Percentiles rank a stretch among this genome's conserved stretches.
Evolutionary conservation across 108 stramenopile genomes (phyloP).

Genomic region (Epipyxis sp.): DNA sequence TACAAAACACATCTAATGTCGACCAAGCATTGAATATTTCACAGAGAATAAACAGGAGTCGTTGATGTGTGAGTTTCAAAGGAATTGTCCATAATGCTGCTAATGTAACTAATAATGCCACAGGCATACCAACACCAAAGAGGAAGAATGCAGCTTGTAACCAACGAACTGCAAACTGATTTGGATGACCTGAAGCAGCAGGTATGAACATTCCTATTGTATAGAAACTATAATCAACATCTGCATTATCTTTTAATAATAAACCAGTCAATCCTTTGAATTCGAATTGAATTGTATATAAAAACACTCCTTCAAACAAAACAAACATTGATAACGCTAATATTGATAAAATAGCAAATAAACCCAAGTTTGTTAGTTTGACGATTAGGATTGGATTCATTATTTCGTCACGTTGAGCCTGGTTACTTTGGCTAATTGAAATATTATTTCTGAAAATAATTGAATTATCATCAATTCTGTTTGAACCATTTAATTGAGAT

Average conservation of each 20-base stretch:
- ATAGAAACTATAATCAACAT: slow-evolving; percentile 62
- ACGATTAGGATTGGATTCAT: background rate
- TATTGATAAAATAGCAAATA: background rate
- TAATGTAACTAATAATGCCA: slow-evolving; percentile 62
- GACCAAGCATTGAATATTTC: slow-evolving; percentile 63
- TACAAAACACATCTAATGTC: slow-evolving; percentile 21
- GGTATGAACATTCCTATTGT: slow-evolving; percentile 69
- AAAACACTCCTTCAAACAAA: slow-evolving; percentile 47
- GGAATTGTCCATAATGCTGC: slow-evolving; percentile 65
- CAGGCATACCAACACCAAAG: slow-evolving; percentile 74
- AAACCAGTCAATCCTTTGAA: slow-evolving; percentile 76
- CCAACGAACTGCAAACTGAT: slow-evolving; percentile 58
- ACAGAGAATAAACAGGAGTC: slow-evolving; percentile 62
- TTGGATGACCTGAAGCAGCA: slow-evolving; percentile 34
- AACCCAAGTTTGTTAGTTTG: background rate
- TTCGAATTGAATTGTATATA: slow-evolving; percentile 71
- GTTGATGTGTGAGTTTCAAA: slow-evolving; percentile 58
- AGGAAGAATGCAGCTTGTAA: slow-evolving; percentile 72
- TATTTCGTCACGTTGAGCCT: background rate
- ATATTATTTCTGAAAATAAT: too few species aligned
- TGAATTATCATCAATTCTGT: too few species aligned
- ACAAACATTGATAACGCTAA: slow-evolving; percentile 23
- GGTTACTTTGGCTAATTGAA: too few species aligned
- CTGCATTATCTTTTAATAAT: slow-evolving; percentile 56
- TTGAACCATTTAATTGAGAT: too few species aligned